These are phyloP conservation scores for Alternaria tenuissima DNA, from an alignment of 2,329 filamentous ascomycete species.

Conservation along the genomic window DNA sequence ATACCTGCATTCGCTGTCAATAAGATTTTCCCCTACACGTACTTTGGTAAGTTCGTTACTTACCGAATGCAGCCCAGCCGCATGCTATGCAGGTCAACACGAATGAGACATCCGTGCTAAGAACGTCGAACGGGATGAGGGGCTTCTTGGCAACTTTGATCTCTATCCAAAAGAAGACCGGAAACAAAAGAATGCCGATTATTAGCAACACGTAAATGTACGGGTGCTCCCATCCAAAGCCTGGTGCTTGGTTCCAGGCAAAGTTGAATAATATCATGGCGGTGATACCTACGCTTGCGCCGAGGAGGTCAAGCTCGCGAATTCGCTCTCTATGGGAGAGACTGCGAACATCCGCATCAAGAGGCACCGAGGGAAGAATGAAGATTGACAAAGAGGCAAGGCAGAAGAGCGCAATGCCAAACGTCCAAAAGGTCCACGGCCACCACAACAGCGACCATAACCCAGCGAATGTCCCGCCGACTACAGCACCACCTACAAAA, in stretches of 20 bases:
- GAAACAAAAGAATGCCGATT: conserved; percentile 63
- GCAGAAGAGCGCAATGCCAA: conserved; percentile 50
- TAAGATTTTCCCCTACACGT: no score
- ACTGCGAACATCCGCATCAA: conserved; percentile 21
- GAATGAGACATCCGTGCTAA: conserved; percentile 61
- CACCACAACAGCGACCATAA: conserved; percentile 59
- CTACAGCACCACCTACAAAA: conserved; percentile 46
- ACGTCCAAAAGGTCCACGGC: conserved; percentile 62
- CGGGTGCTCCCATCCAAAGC: conserved; percentile 65
- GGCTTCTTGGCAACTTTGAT: conserved; percentile 57
- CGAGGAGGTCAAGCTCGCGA: conserved; percentile 54
- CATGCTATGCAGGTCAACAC: conserved; percentile 64
- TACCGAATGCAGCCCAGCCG: conserved; percentile 49
- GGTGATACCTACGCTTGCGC: conserved; percentile 60
- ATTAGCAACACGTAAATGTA: conserved; percentile 67
- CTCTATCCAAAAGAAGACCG: conserved; percentile 64
- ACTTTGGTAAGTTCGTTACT: neutral
- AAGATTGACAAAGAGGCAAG: conserved; percentile 50
- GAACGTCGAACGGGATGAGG: conserved; percentile 64
- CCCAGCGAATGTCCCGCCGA: conserved; percentile 53
- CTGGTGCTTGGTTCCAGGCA: conserved; percentile 71
- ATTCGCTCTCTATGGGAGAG: conserved; percentile 33
- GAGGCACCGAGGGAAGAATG: conserved; percentile 51
- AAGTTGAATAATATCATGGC: conserved; percentile 69
- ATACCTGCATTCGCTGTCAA: conserved; percentile 25